Conservation (phyloP, 139 green algal genomes). For the Haematococcus sp. region DNA sequence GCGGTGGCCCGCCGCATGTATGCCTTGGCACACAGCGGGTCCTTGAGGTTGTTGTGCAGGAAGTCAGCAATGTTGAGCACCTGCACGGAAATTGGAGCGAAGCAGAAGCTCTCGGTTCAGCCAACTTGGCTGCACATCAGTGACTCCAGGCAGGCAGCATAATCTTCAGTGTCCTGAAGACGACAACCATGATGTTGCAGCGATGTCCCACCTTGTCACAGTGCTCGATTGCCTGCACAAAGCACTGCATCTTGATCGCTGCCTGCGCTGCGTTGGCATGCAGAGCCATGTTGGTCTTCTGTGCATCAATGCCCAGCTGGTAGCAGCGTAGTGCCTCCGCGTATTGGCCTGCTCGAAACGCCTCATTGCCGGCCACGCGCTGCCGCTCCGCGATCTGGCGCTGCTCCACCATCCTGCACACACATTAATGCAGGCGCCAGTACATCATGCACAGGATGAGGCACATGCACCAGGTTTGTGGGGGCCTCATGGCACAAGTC, state of each 20-base stretch:
- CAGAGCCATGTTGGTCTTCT: conserved; percentile 71
- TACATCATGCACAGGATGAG: neutral
- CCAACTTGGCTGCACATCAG: neutral
- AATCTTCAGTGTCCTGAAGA: neutral
- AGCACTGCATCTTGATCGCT: conserved; percentile 67
- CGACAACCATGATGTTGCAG: neutral
- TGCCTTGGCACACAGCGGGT: conserved; percentile 65
- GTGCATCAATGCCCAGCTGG: conserved; percentile 57
- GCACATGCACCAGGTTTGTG: conserved; percentile 4
- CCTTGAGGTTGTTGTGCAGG: conserved; percentile 49
- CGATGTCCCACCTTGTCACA: conserved; percentile 63
- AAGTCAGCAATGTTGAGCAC: conserved; percentile 64
- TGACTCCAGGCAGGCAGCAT: neutral
- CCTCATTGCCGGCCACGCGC: conserved; percentile 60
- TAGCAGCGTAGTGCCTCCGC: conserved; percentile 68
- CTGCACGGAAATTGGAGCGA: conserved; percentile 18
- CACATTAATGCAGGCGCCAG: neutral
- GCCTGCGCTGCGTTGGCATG: conserved; percentile 78
- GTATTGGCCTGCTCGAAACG: conserved; percentile 52
- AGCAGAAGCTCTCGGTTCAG: neutral
- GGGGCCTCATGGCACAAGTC: too few relatives aligned
- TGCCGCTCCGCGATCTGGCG: conserved; percentile 67
- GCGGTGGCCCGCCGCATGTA: conserved; percentile 55
- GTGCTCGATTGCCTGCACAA: conserved; percentile 76
- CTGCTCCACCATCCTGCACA: conserved; percentile 63